Percentiles rank a stretch among this genome's conserved stretches.
Conservation (phyloP, 208 protist species). For the Crithidia thermophila region DNA sequence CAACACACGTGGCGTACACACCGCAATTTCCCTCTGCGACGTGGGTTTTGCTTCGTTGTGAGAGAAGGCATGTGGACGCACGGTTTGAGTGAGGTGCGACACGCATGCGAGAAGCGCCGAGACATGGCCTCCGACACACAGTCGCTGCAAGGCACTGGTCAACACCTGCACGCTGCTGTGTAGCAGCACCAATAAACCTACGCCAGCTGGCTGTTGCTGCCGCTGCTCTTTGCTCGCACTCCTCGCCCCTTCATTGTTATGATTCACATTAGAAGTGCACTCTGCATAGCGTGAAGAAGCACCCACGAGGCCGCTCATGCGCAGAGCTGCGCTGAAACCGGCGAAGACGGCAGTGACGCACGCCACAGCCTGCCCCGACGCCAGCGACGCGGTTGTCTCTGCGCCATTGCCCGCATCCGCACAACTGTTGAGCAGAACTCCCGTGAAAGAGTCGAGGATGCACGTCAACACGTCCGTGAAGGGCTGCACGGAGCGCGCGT, state of each 20-base stretch:
- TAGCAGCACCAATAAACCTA: not conserved
- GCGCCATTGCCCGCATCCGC: too few species aligned
- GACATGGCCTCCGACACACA: slow-evolving; percentile 16
- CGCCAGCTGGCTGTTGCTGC: not conserved
- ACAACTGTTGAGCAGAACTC: too few species aligned
- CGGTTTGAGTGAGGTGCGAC: slow-evolving; percentile 20
- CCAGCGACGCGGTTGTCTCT: not conserved
- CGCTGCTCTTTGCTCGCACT: too few species aligned
- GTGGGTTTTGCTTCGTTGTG: not conserved
- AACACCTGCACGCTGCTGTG: slow-evolving; percentile 23
- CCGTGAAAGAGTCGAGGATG: slow-evolving; percentile 1
- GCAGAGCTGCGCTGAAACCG: slow-evolving; percentile 20
- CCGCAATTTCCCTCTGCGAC: not conserved
- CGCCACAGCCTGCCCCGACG: slow-evolving; percentile 12
- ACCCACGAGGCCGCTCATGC: slow-evolving; percentile 24
- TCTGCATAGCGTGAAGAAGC: too few species aligned
- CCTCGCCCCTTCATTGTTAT: too few species aligned
- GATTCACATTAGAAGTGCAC: too few species aligned
- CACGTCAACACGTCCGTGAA: slow-evolving; percentile 17
- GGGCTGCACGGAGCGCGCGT: not conserved
- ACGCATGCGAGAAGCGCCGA: slow-evolving; percentile 27
- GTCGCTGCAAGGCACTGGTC: slow-evolving; percentile 16
- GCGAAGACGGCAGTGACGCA: slow-evolving; percentile 27
- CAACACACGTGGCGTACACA: slow-evolving; percentile 7
- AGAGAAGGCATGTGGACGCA: not conserved